Conservation (phyloP, 495 filamentous ascomycete genomes). For the Halenospora varia region DNA sequence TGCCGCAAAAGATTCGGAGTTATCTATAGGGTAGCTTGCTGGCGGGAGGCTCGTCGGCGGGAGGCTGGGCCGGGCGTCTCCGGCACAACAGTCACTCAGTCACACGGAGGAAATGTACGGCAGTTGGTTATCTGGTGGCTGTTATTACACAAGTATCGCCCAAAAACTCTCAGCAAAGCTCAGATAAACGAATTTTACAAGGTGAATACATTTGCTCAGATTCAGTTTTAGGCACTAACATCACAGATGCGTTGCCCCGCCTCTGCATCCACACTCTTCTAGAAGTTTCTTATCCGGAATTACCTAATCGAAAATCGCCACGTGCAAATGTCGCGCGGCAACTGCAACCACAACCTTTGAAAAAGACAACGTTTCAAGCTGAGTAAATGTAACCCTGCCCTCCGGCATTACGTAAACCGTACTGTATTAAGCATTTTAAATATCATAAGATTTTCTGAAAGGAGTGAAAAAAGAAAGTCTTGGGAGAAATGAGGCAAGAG, state of each 20-base stretch:
- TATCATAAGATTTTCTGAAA: neutral
- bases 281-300: slow-evolving; percentile 1
- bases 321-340: neutral
- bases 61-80: too few species aligned
- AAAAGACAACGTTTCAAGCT: neutral
- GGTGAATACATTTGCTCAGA: neutral
- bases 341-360: neutral
- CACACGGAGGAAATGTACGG: neutral
- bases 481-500: neutral
- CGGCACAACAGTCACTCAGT: neutral
- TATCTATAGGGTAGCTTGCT: too few species aligned
- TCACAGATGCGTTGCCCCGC: neutral
- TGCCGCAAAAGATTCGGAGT: neutral
- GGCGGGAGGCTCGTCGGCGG: too few species aligned
- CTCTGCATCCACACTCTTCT: neutral
- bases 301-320: slow-evolving; percentile 2
- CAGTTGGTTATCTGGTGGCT: neutral
- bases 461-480: neutral
- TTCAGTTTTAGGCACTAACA: slow-evolving; percentile 2
- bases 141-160: neutral
- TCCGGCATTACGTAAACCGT: neutral
- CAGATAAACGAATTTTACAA: slow-evolving; percentile 4
- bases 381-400: neutral
- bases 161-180: neutral
- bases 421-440: neutral